Conservation (phyloP, 345 rosid genomes). For the Hypericum androsaemum region DNA sequence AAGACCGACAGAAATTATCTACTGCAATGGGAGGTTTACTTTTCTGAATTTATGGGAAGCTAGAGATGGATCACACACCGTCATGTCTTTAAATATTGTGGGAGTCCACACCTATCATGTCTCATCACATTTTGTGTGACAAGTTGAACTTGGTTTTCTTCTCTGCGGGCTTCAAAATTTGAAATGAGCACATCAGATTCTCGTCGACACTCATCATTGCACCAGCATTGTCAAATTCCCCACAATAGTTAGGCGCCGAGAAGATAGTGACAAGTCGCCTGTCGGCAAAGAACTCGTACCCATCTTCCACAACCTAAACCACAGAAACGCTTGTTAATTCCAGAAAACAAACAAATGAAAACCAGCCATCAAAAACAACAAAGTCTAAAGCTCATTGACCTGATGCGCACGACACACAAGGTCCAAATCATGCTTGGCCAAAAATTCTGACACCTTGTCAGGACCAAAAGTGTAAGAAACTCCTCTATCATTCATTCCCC, state of each 20-base stretch:
- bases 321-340: slow-evolving; percentile 2
- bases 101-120: too few relatives aligned
- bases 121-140: too few relatives aligned
- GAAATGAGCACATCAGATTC: slow-evolving; percentile 88
- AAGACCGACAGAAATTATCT: too few relatives aligned
- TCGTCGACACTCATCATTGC: slow-evolving; percentile 94
- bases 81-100: too few relatives aligned
- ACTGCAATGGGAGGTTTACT: too few relatives aligned
- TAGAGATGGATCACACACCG: too few relatives aligned
- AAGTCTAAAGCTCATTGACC: slow-evolving; percentile 28
- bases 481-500: slow-evolving; percentile 98
- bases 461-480: slow-evolving; percentile 89
- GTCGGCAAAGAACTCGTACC: slow-evolving; percentile 93
- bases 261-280: slow-evolving; percentile 88
- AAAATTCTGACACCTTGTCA: slow-evolving; percentile 72
- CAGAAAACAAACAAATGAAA: not conserved
- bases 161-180: slow-evolving; percentile 87
- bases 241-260: slow-evolving; percentile 94
- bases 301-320: slow-evolving; percentile 89
- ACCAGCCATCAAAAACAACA: not conserved
- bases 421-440: slow-evolving; percentile 66
- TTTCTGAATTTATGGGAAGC: too few relatives aligned
- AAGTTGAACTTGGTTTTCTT: too few relatives aligned
- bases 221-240: slow-evolving; percentile 98
- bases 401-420: slow-evolving; percentile 97